A percentile compares a stretch with the other conserved stretches of the same genome.
Evolutionary conservation across 371 early-diverging fungal genomes (phyloP).

Genomic region (Circinella umbellata): DNA sequence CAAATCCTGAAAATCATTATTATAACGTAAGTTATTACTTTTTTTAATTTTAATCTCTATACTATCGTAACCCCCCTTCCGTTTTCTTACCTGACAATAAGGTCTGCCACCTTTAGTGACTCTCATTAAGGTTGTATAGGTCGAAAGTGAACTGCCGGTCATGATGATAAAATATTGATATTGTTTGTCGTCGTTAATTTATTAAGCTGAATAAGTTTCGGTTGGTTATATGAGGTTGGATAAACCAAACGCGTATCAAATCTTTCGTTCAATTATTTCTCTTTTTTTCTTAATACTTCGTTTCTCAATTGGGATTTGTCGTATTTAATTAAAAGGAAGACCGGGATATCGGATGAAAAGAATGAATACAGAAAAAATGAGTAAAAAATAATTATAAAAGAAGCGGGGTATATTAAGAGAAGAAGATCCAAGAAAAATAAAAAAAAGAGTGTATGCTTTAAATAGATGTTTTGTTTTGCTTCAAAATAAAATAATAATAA

Average conservation of each 20-base stretch:
- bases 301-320: no score
- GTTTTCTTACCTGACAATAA: constrained; percentile 27
- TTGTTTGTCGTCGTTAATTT: no score
- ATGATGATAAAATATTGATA: constrained; percentile 9
- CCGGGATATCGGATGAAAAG: neutral
- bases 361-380: neutral
- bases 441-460: neutral
- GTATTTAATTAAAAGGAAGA: no score
- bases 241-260: no score
- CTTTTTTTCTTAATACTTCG: no score
- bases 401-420: neutral
- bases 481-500: constrained; percentile 4
- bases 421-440: constrained; percentile 4
- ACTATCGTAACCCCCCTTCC: no score
- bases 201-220: no score
- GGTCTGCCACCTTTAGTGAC: constrained; percentile 45
- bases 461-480: neutral
- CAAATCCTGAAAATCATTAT: constrained; percentile 32
- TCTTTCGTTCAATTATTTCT: no score
- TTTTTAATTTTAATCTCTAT: no score
- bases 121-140: constrained; percentile 34
- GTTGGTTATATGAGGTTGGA: no score
- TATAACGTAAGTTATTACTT: neutral
- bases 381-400: neutral
- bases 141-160: constrained; percentile 18